Evolutionary conservation across 2,329 filamentous ascomycete species (phyloP), one percentile per base, ranked within the genome.

Genomic region (Botrytis cinerea): DNA sequence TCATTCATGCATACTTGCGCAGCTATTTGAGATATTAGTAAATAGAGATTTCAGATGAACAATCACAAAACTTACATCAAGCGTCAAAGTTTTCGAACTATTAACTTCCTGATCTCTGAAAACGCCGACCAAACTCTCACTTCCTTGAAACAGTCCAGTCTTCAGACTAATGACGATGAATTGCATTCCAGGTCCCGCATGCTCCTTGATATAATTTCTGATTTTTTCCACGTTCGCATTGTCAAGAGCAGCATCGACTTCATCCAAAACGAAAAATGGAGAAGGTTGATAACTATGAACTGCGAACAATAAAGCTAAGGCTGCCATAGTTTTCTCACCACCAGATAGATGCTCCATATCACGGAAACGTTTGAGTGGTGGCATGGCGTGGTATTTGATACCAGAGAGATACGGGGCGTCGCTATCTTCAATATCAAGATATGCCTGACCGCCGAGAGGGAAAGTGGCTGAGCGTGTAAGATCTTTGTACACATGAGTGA

Each of bases 291-390:
- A 99, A 74, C 92, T 95, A 85, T 99, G 96, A 73, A 99, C 95
- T 35, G 96, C 96, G 81, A 99, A 99, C 7, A 99, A 88, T 59
- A 99, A 87, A n/a, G 96, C 96, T 57, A 99, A 86, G 22, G 96
- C 96, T 2, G 96, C 96, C 91, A 99, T 99, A 0, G 96, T 99
- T 87, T 99, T 99, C 84, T 99, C 96, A 73, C 96, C 96, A 79
- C 96, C 96, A 1, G 94, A 97, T 16, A 99, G 86, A 81, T 98
- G 96, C 83, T 99, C 96, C 96, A 99, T 99, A 82, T 99, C 97
- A 79, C 96, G 90, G 88, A 99, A 99, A 63, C 96, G 94, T 85
- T 99, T 99, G 75, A 98, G 89, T 1, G 96, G 96, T 32, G 96
- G 96, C 95, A 98, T 99, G 75, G 96, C 97, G 81, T 98, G 95